Conservation (phyloP, 495 filamentous ascomycete genomes). For the Chaetomium fimeti region DNA sequence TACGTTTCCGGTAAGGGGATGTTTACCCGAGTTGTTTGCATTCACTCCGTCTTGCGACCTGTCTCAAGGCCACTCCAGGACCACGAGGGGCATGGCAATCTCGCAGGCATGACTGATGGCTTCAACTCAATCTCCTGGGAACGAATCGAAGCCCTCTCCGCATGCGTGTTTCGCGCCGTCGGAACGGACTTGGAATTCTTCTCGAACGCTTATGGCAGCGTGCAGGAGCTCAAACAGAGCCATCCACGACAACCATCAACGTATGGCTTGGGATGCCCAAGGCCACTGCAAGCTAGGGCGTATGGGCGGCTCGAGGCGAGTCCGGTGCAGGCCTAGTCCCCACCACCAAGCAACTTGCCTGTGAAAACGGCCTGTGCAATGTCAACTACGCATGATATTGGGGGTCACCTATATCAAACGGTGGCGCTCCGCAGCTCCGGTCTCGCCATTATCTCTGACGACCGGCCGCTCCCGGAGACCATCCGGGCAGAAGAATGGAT, state of each 20-base stretch:
- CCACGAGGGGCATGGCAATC: conserved; percentile 14
- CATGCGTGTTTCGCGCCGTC: conserved; percentile 12
- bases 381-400: conserved; percentile 20
- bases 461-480: conserved; percentile 21
- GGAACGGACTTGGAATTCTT: not conserved
- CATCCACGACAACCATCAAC: conserved; percentile 6
- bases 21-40: not conserved
- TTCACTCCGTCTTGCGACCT: not conserved
- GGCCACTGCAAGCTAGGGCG: conserved; percentile 12
- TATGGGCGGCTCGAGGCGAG: conserved; percentile 19
- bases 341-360: conserved; percentile 16
- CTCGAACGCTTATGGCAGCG: conserved; percentile 22
- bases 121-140: conserved; percentile 19
- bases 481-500: conserved; percentile 15
- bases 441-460: conserved; percentile 24
- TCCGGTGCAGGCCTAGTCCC: conserved; percentile 4
- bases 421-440: conserved; percentile 21
- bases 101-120: conserved; percentile 16
- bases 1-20: not conserved
- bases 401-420: conserved; percentile 11
- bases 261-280: conserved; percentile 4
- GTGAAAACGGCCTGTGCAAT: not conserved
- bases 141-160: conserved; percentile 15
- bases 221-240: conserved; percentile 21
- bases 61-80: not conserved